Evolutionary conservation across 2,329 filamentous ascomycete species (phyloP), one percentile per base, ranked within the genome.

Genomic region (Apiospora malaysiana): DNA sequence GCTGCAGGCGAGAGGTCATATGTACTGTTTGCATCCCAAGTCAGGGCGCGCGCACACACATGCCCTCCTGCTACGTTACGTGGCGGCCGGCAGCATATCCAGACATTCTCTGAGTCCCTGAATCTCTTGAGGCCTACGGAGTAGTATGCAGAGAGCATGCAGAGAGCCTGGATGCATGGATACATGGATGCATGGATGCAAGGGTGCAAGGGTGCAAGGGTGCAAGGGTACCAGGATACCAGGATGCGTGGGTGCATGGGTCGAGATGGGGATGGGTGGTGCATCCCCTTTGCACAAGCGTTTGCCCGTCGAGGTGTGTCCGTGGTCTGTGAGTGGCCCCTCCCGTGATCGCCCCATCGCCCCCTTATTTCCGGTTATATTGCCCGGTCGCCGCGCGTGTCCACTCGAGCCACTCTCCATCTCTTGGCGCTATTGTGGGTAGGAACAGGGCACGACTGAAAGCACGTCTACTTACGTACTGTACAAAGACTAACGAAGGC

Each of bases 331-430:
- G 27, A 32, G 1, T 32, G 25, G 51, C 51, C 51, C 27, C 51
- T 32, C 27, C 51, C 27, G 2, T 37, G 27, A 32, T 23, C 8
- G 46, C 46, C 27, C 51, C 51, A 59, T 59, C 10, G 16, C 51
- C 46, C 49, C 27, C 25, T 37, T 37, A 32, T 32, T 59, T 10
- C 51, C 51, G 51, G 51, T 59, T 8, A 8, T 27, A 27, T 37
- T 37, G 27, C 47, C 51, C 51, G 51, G 51, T 59, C 51, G 51
- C 51, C 51, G 51, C 51, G 51, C 25, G 27, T 56, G 25, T 12
- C 51, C 51, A 59, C 51, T 12, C 23, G 2, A 12, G 4, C 51
- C 51, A 59, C 51, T 12, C 23, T 8, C 51, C 51, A 59, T 59
- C 25, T 27, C 25, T 59, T 59, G 51, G 25, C 51, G 32, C 27